Evolutionary conservation across 129 eudicot species (phyloP).

Genomic region (Smallanthus sonchifolius): DNA sequence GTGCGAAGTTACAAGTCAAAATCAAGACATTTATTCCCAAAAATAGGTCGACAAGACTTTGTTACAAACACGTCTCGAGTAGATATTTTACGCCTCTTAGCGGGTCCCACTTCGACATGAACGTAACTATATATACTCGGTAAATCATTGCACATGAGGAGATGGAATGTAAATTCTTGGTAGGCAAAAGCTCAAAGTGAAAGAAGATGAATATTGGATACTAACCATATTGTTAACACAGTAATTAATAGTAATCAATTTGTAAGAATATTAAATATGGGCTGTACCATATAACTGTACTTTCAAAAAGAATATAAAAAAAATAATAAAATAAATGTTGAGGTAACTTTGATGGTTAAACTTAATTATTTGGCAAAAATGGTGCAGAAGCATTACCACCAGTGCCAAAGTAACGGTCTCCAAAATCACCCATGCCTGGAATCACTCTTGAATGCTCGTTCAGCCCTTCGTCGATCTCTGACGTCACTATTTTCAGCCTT

Average conservation of each 20-base stretch:
- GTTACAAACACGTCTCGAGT: not conserved
- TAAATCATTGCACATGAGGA: not conserved
- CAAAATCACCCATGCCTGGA: constrained; percentile 98
- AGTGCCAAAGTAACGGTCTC: constrained; percentile 91
- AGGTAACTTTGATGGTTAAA: not conserved
- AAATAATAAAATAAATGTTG: not conserved
- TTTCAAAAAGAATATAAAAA: not conserved
- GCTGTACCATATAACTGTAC: constrained; percentile 1
- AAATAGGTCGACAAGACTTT: constrained; percentile 11
- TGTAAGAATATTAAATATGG: not conserved
- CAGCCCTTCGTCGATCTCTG: constrained; percentile 68
- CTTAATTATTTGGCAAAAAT: constrained; percentile 18
- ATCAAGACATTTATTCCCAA: not conserved
- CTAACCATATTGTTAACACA: not conserved
- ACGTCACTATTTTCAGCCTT: constrained; percentile 73
- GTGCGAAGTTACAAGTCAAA: constrained; percentile 9
- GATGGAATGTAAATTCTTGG: not conserved
- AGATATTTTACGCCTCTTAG: not conserved
- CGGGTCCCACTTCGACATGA: not conserved
- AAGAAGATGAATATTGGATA: not conserved
- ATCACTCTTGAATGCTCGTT: constrained; percentile 58
- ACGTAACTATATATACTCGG: not conserved
- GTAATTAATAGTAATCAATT: not conserved
- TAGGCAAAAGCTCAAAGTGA: not conserved
- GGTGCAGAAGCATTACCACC: constrained; percentile 24